phyloP scores from a whole-genome alignment of 1,284 basidiomycete species.

The Irpex lacteus region DNA sequence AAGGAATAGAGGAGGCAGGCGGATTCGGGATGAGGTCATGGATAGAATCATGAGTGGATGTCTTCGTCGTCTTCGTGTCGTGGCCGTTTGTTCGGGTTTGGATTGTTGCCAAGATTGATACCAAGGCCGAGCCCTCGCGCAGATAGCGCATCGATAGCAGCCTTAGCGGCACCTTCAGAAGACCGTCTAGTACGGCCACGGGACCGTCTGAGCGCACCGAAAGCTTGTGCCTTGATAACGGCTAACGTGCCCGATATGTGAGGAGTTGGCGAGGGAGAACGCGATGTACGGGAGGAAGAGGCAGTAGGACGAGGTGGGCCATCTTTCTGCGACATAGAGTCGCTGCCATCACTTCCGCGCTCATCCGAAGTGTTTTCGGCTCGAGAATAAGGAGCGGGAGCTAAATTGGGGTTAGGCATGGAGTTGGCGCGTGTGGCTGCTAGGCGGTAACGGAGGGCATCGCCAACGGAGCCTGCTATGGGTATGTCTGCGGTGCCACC shows the following conservation, averaged over 20 bases:
- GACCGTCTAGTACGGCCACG: slow-evolving; percentile 68
- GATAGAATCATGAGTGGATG: slow-evolving; percentile 36
- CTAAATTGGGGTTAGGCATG: slow-evolving; percentile 46
- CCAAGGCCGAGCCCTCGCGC: slow-evolving; percentile 70
- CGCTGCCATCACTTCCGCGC: slow-evolving; percentile 50
- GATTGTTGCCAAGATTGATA: slow-evolving; percentile 40
- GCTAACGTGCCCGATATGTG: slow-evolving; percentile 76
- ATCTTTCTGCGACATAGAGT: slow-evolving; percentile 43
- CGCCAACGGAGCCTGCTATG: slow-evolving; percentile 44
- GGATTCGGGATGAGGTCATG: neutral
- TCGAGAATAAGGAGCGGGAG: slow-evolving; percentile 50
- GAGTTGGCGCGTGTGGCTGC: slow-evolving; percentile 41
- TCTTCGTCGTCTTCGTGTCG: slow-evolving; percentile 47
- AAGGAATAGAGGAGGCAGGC: neutral
- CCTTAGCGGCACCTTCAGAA: slow-evolving; percentile 69
- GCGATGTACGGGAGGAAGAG: slow-evolving; percentile 45
- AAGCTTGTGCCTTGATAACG: slow-evolving; percentile 84
- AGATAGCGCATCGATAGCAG: slow-evolving; percentile 74
- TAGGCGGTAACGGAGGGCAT: slow-evolving; percentile 60
- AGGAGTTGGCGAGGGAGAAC: slow-evolving; percentile 67
- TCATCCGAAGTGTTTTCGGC: slow-evolving; percentile 51
- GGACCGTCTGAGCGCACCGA: slow-evolving; percentile 76
- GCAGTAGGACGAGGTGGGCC: slow-evolving; percentile 19
- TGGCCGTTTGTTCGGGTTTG: slow-evolving; percentile 52
- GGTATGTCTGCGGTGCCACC: slow-evolving; percentile 72